Conservation (phyloP, 1,284 basidiomycete species). For the Cystobasidiaceae sp. region DNA sequence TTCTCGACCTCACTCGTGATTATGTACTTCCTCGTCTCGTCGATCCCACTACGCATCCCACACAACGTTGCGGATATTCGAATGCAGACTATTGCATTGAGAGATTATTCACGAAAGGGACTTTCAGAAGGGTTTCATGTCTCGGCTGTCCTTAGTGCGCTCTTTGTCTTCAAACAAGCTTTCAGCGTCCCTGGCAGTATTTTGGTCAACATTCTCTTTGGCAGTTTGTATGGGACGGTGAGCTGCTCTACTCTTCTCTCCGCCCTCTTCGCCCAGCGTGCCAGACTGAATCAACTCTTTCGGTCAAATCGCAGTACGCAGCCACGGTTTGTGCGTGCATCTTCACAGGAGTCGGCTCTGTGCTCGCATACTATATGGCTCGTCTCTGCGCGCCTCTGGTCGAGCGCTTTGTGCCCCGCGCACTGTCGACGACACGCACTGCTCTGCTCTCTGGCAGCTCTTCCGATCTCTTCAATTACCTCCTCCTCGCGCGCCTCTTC, state of each 20-base stretch:
- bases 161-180: conserved; percentile 45
- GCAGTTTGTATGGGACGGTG: conserved; percentile 40
- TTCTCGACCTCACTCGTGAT: conserved; percentile 40
- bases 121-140: conserved; percentile 23
- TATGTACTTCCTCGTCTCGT: conserved; percentile 24
- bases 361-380: conserved; percentile 29
- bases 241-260: neutral
- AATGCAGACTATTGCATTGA: conserved; percentile 15
- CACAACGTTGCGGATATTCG: conserved; percentile 28
- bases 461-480: conserved; percentile 40
- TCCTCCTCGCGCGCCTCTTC: conserved; percentile 42
- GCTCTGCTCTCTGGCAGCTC: conserved; percentile 33
- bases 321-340: conserved; percentile 31
- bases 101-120: conserved; percentile 27
- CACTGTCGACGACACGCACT: conserved; percentile 37
- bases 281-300: too few species aligned
- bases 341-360: conserved; percentile 32
- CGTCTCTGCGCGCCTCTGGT: conserved; percentile 31
- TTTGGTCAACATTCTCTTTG: conserved; percentile 43
- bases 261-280: too few species aligned
- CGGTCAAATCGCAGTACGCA: conserved; percentile 10
- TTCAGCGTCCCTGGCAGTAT: conserved; percentile 43
- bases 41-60: conserved; percentile 20
- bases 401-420: conserved; percentile 41
- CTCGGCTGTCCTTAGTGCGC: conserved; percentile 16